Conservation (phyloP, 768 basidiomycete genomes). For the Kwoniella dendrophila region DNA sequence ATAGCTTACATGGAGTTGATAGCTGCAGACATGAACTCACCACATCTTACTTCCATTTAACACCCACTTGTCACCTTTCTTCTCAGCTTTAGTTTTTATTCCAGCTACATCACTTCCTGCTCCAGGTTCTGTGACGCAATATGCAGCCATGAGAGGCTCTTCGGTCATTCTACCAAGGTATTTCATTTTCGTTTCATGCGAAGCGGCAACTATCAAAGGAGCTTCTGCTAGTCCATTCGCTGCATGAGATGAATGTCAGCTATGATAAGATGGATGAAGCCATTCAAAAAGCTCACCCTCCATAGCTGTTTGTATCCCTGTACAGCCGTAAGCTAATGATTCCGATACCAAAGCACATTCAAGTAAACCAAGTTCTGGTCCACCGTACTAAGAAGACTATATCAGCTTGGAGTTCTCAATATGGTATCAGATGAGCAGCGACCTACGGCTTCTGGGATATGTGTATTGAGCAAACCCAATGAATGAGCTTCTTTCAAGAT, state of each 20-base stretch:
- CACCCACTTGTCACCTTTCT: slow-evolving; percentile 55
- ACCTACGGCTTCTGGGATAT: slow-evolving; percentile 56
- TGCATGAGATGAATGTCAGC: slow-evolving; percentile 8
- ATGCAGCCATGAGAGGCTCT: slow-evolving; percentile 57
- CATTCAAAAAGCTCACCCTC: slow-evolving; percentile 39
- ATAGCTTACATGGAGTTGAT: background rate
- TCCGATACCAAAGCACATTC: slow-evolving; percentile 56
- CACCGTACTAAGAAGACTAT: slow-evolving; percentile 47
- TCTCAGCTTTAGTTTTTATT: slow-evolving; percentile 56
- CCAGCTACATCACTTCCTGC: slow-evolving; percentile 58
- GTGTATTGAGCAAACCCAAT: slow-evolving; percentile 56
- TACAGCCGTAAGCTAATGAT: slow-evolving; percentile 54
- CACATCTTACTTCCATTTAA: slow-evolving; percentile 60
- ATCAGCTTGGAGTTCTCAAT: background rate
- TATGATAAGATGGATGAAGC: background rate
- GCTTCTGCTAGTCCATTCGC: slow-evolving; percentile 57
- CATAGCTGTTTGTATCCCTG: slow-evolving; percentile 56
- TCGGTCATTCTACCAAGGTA: slow-evolving; percentile 58
- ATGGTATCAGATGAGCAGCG: background rate
- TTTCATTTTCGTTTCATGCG: slow-evolving; percentile 56
- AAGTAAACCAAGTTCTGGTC: slow-evolving; percentile 54
- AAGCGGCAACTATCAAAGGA: slow-evolving; percentile 55
- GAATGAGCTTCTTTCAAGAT: slow-evolving; percentile 57
- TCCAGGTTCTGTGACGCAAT: slow-evolving; percentile 56
- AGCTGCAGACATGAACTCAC: slow-evolving; percentile 22